Evolutionary conservation across 495 filamentous ascomycete genomes (phyloP), one percentile per base, ranked within the genome.

Genomic region (Darksidea phi): DNA sequence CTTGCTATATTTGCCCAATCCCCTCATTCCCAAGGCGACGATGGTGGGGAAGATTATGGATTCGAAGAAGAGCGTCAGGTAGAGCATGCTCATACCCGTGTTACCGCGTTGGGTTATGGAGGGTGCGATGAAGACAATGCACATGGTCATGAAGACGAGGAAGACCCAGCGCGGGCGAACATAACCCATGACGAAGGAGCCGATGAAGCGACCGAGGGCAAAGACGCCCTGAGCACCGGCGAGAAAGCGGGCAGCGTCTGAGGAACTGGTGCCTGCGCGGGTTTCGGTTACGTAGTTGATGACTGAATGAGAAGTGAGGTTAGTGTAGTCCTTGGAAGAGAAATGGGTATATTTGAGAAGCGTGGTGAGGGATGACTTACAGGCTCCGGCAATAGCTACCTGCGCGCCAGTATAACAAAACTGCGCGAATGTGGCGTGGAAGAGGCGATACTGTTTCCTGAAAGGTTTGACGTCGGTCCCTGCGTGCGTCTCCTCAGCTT

Each of bases 401-500:
- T 92, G 88, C 0, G 86, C 80, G 24, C 84, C 86, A 18, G 86
- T 82, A 68, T 90, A 91, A n/a, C 79, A 82, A 77, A 87, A 90
- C 67, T 92, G 88, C 13, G 86, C 80, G 36, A 86, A 54, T 10
- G 88, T 80, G 0, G 84, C 88, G 64, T 87, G 75, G 56, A 81
- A 77, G 20, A 92, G 77, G 50, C 74, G 78, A 56, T 71, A 82
- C 61, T 79, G 77, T 57, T 81, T 79, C 65, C 71, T 66, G 54
- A 82, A 75, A 0, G 78, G 74, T 54, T 75, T 74, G 18, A 75
- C 71, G 54, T 74, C 72, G 23, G 74, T 74, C 3, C 61, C 84
- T 57, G 70, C 73, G 2, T 66, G 62, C 8, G 76, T 78, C 37
- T 74, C 70, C 6, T 76, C 63, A 1, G 76, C 80, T 63, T 82